Conservation (phyloP, 768 basidiomycete species). For the Auriscalpium microsporum region DNA sequence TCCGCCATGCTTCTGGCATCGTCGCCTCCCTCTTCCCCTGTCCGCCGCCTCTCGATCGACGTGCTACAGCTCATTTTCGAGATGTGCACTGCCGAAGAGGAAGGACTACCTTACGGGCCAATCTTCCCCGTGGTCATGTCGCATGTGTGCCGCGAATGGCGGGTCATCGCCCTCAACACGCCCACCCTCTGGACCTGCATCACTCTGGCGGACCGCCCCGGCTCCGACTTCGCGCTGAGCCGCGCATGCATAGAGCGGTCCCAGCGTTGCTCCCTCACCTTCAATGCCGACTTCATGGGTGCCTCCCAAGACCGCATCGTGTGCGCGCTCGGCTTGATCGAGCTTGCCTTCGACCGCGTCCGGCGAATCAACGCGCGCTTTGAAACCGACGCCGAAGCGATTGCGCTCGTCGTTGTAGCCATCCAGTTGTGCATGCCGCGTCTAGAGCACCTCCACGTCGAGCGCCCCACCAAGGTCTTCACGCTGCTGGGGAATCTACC, state of each 20-base stretch:
- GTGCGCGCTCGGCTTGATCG: too few relatives aligned
- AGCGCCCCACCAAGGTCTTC: background rate
- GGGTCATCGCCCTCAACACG: background rate
- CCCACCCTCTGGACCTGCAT: background rate
- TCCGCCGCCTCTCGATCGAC: background rate
- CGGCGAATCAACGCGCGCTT: background rate
- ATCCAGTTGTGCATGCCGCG: background rate
- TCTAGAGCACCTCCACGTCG: background rate
- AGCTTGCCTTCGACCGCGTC: too few relatives aligned
- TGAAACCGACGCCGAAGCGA: background rate
- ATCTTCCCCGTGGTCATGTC: background rate
- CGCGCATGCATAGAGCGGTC: background rate
- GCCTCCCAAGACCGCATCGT: too few relatives aligned
- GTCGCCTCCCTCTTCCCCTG: background rate
- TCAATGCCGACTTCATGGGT: background rate
- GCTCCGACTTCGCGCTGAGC: background rate
- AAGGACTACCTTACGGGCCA: background rate
- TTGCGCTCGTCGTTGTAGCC: background rate
- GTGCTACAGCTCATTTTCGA: background rate
- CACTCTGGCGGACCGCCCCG: background rate
- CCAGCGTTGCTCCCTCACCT: background rate
- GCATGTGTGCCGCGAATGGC: background rate
- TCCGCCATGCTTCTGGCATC: background rate
- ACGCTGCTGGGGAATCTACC: background rate
- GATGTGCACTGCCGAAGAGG: background rate